phyloP scores from a whole-genome alignment of 2,329 filamentous ascomycete genomes.

The Sporothrix humicola region DNA sequence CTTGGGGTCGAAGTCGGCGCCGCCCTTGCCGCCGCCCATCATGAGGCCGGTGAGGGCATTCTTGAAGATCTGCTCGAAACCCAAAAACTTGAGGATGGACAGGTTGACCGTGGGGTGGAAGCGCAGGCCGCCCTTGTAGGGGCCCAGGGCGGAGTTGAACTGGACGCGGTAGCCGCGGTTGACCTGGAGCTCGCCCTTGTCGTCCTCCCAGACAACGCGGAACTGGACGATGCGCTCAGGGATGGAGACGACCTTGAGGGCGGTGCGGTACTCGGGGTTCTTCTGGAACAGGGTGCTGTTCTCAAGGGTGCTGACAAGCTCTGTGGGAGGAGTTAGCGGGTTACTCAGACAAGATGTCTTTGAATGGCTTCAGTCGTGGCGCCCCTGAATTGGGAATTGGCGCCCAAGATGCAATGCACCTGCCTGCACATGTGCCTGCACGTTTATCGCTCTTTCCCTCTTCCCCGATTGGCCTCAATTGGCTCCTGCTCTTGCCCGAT shows the following conservation, averaged over 20 bases:
- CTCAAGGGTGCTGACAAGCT: slow-evolving; percentile 94
- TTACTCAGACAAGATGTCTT: neutral
- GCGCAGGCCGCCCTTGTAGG: slow-evolving; percentile 96
- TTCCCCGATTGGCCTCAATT: neutral
- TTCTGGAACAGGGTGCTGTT: slow-evolving; percentile 90
- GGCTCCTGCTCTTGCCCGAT: neutral
- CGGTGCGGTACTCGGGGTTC: slow-evolving; percentile 92
- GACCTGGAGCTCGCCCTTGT: slow-evolving; percentile 85
- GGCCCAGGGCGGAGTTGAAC: slow-evolving; percentile 96
- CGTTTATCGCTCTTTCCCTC: slow-evolving; percentile 3
- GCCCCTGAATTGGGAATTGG: no score
- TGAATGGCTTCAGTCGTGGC: no score
- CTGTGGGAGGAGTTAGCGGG: slow-evolving; percentile 51
- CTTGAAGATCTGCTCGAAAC: slow-evolving; percentile 99
- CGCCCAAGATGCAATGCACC: no score
- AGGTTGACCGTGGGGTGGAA: slow-evolving; percentile 90
- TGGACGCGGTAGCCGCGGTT: slow-evolving; percentile 97
- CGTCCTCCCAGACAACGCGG: slow-evolving; percentile 95
- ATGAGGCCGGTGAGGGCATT: slow-evolving; percentile 94
- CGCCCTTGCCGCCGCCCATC: slow-evolving; percentile 98
- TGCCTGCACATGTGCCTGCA: neutral
- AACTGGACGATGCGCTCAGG: slow-evolving; percentile 97
- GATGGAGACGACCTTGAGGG: slow-evolving; percentile 83
- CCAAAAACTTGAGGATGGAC: slow-evolving; percentile 90
- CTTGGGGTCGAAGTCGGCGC: slow-evolving; percentile 98